Evolutionary conservation across 1,284 basidiomycete species (phyloP), one percentile per base, ranked within the genome.

Genomic region (Xerocomus tenax): DNA sequence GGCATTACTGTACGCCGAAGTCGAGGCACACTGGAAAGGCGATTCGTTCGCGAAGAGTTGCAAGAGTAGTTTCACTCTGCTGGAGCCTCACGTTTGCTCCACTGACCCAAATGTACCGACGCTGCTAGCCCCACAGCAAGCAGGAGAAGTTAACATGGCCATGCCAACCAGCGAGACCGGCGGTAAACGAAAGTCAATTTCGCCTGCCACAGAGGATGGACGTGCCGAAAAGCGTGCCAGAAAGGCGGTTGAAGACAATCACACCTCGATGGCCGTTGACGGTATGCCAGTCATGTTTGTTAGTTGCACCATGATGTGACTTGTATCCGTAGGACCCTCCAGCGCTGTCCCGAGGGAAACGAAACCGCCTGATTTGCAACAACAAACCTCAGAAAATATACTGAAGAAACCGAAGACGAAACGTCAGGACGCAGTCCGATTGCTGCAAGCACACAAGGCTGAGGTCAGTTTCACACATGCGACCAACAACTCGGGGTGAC

Each of bases 1-100:
- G 65, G 82, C 88, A 5, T 69, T 92, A 18, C 74, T 91, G 12
- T 91, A 90, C 58, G 73, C 77, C n/a, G 88, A 92, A 67, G 87
- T 87, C 32, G 89, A 91, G 69, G 76, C 82, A 8, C 86, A 89
- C 59, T 88, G 84, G 80, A 77, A 76, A 54, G 74, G 73, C 13
- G 77, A 79, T 59, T 68, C 71, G 28, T 67, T 84, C 54, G 74
- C 77, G 3, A 73, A 71, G 42, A 78, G 77, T 56, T 89, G 86
- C 73, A 79, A 78, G 57, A 72, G 74, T 30, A 62, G 71, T 8
- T 89, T 89, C 68, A 80, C 81, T 16, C 68, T 89, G n/a, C 72
- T 89, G 16, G 81, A 85, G 51, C 74, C 67, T 8, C 86, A 89
- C 57, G 70, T 76, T 16, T 89, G 85, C 62, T 78, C 81, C 15